These are phyloP conservation scores for Chaetomium sp. DNA, from an alignment of 2,329 filamentous ascomycete species.

Conservation along the genomic window DNA sequence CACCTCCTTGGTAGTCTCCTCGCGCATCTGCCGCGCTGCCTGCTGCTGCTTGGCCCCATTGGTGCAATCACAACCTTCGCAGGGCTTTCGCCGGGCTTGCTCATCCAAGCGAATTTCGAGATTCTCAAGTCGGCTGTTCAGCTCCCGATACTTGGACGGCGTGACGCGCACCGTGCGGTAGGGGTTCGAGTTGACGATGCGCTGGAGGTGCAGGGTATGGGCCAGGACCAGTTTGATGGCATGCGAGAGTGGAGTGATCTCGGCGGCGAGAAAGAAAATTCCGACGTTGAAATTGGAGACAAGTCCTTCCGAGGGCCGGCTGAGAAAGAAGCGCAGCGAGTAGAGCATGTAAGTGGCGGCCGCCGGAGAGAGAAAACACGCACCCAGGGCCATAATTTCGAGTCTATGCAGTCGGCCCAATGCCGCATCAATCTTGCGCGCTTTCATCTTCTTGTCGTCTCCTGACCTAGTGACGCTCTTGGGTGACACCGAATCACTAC, in stretches of 20 bases:
- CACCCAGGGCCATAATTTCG: constrained; percentile 66
- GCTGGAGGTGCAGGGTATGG: constrained; percentile 75
- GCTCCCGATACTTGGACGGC: constrained; percentile 43
- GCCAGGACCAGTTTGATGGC: constrained; percentile 72
- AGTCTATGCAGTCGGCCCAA: constrained; percentile 63
- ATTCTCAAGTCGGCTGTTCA: constrained; percentile 61
- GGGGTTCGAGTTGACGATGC: constrained; percentile 54
- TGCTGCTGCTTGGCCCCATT: constrained; percentile 13
- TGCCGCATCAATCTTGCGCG: constrained; percentile 27
- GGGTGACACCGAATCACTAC: constrained; percentile 28
- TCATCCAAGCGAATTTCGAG: constrained; percentile 53
- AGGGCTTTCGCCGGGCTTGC: not conserved
- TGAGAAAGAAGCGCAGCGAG: constrained; percentile 71
- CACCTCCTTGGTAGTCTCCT: constrained; percentile 51
- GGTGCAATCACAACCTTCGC: not conserved
- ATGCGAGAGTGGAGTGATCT: constrained; percentile 76
- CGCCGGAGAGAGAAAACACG: constrained; percentile 73
- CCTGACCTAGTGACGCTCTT: not conserved
- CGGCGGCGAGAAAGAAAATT: constrained; percentile 81
- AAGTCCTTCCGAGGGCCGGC: constrained; percentile 74
- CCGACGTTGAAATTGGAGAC: constrained; percentile 90
- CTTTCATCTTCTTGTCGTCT: not conserved
- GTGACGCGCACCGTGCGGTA: constrained; percentile 33
- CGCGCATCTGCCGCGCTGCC: constrained; percentile 52
- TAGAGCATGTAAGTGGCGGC: constrained; percentile 81